These are phyloP conservation scores for Helianthus tuberosus DNA, from an alignment of 129 eudicot species.

Conservation along the genomic window DNA sequence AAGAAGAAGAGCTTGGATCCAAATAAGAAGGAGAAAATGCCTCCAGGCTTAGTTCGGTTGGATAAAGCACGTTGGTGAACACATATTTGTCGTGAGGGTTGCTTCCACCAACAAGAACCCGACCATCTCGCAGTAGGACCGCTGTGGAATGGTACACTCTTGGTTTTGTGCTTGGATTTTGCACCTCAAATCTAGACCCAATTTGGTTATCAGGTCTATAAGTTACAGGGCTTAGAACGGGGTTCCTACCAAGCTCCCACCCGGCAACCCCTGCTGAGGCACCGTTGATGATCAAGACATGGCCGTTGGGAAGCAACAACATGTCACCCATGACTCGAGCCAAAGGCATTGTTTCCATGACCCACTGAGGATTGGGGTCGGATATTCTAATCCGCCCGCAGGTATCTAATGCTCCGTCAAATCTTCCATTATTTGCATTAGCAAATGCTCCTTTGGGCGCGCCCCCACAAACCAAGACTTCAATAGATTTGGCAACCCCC, in stretches of 20 bases:
- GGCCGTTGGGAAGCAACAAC: constrained; percentile 33
- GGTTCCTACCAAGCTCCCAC: constrained; percentile 36
- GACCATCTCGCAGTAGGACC: constrained; percentile 23
- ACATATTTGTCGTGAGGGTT: constrained; percentile 28
- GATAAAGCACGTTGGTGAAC: constrained; percentile 31
- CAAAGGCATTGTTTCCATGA: constrained; percentile 38
- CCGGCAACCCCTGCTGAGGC: constrained; percentile 24
- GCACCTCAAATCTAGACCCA: constrained; percentile 28
- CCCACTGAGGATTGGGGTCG: constrained; percentile 30
- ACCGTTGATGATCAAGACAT: constrained; percentile 30
- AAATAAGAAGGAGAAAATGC: constrained; percentile 32
- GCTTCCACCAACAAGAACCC: constrained; percentile 36
- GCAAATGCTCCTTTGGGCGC: constrained; percentile 30
- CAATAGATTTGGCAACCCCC: not conserved
- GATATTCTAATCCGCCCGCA: constrained; percentile 31
- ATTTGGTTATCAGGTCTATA: constrained; percentile 17
- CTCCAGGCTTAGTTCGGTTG: constrained; percentile 30
- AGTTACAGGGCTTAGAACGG: constrained; percentile 26
- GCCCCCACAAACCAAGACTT: constrained; percentile 37
- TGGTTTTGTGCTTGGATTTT: constrained; percentile 27
- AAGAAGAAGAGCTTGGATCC: constrained; percentile 27
- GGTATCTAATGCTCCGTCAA: constrained; percentile 26
- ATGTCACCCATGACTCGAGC: constrained; percentile 41
- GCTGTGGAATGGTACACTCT: constrained; percentile 35
- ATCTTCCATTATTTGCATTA: constrained; percentile 26